phyloP scores from a whole-genome alignment of 2,329 filamentous ascomycete genomes.

The Colletotrichum australisinense region DNA sequence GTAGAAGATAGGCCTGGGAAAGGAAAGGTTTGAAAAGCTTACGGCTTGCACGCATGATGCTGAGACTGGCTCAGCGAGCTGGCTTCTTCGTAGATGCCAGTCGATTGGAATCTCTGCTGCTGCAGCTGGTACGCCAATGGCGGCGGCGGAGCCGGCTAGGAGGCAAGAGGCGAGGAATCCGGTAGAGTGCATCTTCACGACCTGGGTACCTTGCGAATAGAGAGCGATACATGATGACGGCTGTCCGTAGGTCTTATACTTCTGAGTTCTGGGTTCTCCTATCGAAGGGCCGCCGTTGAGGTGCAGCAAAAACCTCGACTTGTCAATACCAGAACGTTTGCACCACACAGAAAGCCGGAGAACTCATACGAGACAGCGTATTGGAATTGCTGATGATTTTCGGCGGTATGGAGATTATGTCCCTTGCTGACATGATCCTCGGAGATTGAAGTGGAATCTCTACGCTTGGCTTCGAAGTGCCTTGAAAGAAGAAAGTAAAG shows the following conservation, averaged over 20 bases:
- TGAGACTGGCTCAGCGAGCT: not conserved
- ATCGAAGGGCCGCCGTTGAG: too few relatives aligned
- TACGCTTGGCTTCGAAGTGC: not conserved
- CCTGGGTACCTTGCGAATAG: not conserved
- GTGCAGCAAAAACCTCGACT: not conserved
- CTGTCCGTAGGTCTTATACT: not conserved
- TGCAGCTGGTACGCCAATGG: not conserved
- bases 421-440: not conserved
- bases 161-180: not conserved
- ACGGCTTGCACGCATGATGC: too few relatives aligned
- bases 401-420: not conserved
- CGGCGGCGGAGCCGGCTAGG: not conserved
- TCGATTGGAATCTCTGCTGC: not conserved
- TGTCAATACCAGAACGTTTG: not conserved
- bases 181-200: not conserved
- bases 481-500: not conserved
- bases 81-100: not conserved
- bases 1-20: too few relatives aligned
- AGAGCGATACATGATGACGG: not conserved
- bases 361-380: not conserved
- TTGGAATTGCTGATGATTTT: not conserved
- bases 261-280: too few relatives aligned
- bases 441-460: not conserved
- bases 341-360: not conserved
- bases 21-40: too few relatives aligned